Conservation (phyloP, 1,284 basidiomycete genomes). For the Ceratobasidium sp. region DNA sequence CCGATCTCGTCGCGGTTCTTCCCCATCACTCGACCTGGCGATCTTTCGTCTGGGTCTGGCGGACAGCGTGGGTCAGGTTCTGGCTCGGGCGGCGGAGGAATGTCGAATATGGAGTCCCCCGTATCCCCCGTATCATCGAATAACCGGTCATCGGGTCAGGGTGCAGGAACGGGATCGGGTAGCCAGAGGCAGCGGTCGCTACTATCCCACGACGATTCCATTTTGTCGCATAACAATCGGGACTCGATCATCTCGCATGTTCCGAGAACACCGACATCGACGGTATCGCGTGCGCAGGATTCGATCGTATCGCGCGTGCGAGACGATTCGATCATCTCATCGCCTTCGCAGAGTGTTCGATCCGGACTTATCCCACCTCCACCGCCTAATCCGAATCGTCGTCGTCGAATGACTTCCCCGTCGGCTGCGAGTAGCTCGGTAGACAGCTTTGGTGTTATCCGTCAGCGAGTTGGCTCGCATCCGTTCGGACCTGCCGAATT, state of each 20-base stretch:
- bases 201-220: conserved; percentile 54
- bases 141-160: conserved; percentile 27
- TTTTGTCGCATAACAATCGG: conserved; percentile 59
- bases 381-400: conserved; percentile 66
- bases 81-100: conserved; percentile 39
- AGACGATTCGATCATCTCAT: conserved; percentile 52
- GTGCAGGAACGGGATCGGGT: not conserved
- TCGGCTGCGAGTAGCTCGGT: conserved; percentile 44
- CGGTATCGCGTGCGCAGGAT: conserved; percentile 40
- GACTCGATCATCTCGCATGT: conserved; percentile 68
- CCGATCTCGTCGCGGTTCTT: conserved; percentile 73
- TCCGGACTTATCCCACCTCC: conserved; percentile 75
- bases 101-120: conserved; percentile 12
- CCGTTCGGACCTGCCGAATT: conserved; percentile 47
- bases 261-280: conserved; percentile 46
- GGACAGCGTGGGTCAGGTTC: conserved; percentile 49
- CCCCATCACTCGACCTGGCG: conserved; percentile 74
- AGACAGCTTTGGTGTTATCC: conserved; percentile 53
- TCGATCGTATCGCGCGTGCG: conserved; percentile 53
- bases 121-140: conserved; percentile 27
- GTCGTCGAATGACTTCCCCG: conserved; percentile 62
- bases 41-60: conserved; percentile 54
- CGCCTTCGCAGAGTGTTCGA: conserved; percentile 55
- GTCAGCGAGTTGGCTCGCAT: conserved; percentile 59
- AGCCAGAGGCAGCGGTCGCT: conserved; percentile 27